Percentiles rank a stretch among this genome's conserved stretches.
phyloP scores from a whole-genome alignment of 257 asterid genomes.

The Nicotiana undulata region DNA sequence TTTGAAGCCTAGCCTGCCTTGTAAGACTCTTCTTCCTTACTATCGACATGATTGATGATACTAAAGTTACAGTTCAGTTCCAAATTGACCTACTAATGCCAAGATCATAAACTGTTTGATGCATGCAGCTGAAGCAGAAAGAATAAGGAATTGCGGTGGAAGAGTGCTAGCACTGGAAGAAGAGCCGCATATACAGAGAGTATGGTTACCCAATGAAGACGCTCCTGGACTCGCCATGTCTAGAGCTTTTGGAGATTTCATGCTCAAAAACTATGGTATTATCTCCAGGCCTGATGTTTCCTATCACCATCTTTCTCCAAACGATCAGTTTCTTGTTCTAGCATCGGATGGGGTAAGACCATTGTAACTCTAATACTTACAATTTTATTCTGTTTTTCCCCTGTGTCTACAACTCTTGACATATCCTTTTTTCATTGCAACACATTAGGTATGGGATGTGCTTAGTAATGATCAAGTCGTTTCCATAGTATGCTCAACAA shows the following conservation, averaged over 20 bases:
- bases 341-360: conserved; percentile 86
- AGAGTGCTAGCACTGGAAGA: conserved; percentile 57
- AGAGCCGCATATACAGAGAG: conserved; percentile 63
- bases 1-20: conserved; percentile 61
- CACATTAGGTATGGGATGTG: conserved; percentile 86
- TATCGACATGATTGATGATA: background rate
- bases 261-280: conserved; percentile 58
- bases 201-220: conserved; percentile 69
- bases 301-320: conserved; percentile 37
- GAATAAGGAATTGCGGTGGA: conserved; percentile 66
- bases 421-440: background rate
- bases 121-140: conserved; percentile 80
- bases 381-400: too few relatives aligned
- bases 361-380: too few relatives aligned
- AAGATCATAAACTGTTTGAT: background rate
- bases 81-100: background rate
- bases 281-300: conserved; percentile 62
- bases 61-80: background rate
- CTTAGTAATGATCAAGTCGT: conserved; percentile 52
- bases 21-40: conserved; percentile 29
- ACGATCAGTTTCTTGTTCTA: conserved; percentile 58
- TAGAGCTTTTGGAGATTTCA: conserved; percentile 71
- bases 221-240: conserved; percentile 93
- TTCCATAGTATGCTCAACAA: conserved; percentile 35
- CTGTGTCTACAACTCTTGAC: background rate